These are phyloP conservation scores for Colletotrichum sp. DNA, from an alignment of 2,329 filamentous ascomycete genomes.

Conservation along the genomic window DNA sequence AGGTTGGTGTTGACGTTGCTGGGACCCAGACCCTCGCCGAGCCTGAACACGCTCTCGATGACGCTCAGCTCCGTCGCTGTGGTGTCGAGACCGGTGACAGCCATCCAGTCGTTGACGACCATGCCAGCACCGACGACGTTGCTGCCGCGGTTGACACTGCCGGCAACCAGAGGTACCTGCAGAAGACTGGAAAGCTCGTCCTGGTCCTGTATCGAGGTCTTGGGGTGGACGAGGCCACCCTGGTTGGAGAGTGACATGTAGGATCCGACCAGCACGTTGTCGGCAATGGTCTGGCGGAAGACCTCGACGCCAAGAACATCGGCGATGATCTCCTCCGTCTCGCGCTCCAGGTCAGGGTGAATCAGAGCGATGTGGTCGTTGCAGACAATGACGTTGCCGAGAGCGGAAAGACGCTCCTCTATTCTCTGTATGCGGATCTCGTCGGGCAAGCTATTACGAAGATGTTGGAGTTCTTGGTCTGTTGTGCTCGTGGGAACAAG, in stretches of 20 bases:
- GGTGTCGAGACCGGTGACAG: constrained; percentile 89
- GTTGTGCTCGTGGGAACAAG: constrained; percentile 95
- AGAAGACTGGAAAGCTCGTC: constrained; percentile 93
- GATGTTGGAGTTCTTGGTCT: constrained; percentile 97
- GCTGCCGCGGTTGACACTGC: constrained; percentile 90
- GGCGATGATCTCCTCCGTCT: constrained; percentile 98
- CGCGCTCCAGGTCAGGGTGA: constrained; percentile 94
- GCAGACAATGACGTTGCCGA: constrained; percentile 95
- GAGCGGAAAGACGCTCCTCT: constrained; percentile 92
- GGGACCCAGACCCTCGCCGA: constrained; percentile 85
- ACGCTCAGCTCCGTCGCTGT: constrained; percentile 96
- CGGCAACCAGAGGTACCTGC: constrained; percentile 94
- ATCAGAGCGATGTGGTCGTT: constrained; percentile 98
- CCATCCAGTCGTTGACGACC: constrained; percentile 97
- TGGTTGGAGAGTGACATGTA: constrained; percentile 98
- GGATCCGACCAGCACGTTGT: constrained; percentile 94
- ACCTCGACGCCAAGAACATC: constrained; percentile 91
- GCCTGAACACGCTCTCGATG: constrained; percentile 92
- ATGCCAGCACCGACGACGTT: constrained; percentile 96
- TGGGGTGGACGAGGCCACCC: constrained; percentile 95
- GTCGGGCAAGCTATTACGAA: constrained; percentile 94
- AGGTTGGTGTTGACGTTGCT: constrained; percentile 81
- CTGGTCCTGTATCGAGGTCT: constrained; percentile 96
- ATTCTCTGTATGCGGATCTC: constrained; percentile 93
- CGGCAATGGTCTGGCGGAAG: constrained; percentile 92